Base-by-base conservation (phyloP, 441 rosid species). In the Syzygium malaccense region DNA sequence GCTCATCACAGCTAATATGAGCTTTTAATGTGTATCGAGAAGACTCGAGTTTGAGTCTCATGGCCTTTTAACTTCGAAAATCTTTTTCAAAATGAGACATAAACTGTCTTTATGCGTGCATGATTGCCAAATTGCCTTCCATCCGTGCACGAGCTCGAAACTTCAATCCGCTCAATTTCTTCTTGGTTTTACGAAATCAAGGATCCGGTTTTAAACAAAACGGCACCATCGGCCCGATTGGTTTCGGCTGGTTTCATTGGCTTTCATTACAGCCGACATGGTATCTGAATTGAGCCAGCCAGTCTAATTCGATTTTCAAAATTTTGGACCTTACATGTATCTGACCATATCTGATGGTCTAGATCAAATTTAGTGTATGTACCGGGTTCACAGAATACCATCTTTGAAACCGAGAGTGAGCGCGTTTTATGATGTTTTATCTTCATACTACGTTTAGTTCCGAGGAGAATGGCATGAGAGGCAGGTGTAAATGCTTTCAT, bases 221-320 rank as follows among this genome's bases (percentile, higher is more conserved):
- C 3, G 6, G 3, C 17, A 30, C 4, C 41, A 64, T 37, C 3
- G 1, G 23, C 41, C 41, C 0, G 6, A 30, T 64, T 64, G 41
- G 4, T 30, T 64, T 8, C 4, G 37, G 75, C 23, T 30, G 9
- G 41, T 64, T 64, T 64, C 75, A 30, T 23, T 6, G 23, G 3
- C 0, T 30, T 64, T 64, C 23, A 64, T 64, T 30, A 64, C 41
- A 30, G 30, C 41, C 0, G 41, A 8, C 75, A 17, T 64, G 30
- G 75, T 8, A 64, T 64, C 11, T 17, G 5, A 64, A 56, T 56
- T 5, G 0, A 58, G 41, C 26, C 79, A 4, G 12, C 23, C 4
- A 0, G 20, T 37, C 80, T 11, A 3, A 71, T 71, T 28, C 28
- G 23, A 71, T 10, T 20, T 11, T 23, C 20, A 20, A 71, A 68